Base-by-base conservation (phyloP, 257 asterid species). In the Linaria vulgaris region DNA sequence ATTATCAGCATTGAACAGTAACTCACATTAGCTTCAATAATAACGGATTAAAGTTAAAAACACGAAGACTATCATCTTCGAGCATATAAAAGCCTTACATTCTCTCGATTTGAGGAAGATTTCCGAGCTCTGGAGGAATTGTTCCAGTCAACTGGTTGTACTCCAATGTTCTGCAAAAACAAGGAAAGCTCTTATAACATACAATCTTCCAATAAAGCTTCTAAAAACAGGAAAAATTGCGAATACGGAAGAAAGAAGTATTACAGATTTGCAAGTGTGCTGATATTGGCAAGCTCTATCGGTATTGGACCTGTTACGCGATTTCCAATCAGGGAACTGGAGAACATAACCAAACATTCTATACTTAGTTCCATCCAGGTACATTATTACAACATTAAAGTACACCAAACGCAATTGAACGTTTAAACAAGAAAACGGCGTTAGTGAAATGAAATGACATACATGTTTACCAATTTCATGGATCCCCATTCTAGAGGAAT, bases 401-500 rank as follows among this genome's bases (percentile, higher is more conserved):
- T 27, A 3, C 3, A 20, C 9, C 31, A 57, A 17, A 34, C 10
- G 44, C 10, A 14, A 47, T 4, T 23, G 16, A 9, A 41, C 17
- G 39, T 4, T 5, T 22, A 27, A 14, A 17, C 41, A 63, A 48
- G 52, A 14, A 27, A 50, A 31, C 1, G 20, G 2, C 17, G 3
- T 31, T 17, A 13, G 17, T n/a, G 15, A n/a, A 27, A 27, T 27
- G 4, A 0, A 41, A 21, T 23, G 6, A 30, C 84, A 1, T 78
- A 86, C 95, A 86, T 79, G 71, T 60, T 74, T 12, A 63, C 78
- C n/a, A 86, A 87, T 24, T 75, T 69, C 82, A 72, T 78, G 72
- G 91, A 74, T 38, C 85, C 95, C 96, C 96, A 88, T 85, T 75
- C 80, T 50, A 15, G 69, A 58, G 96, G 96, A 59, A 88, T 81